Evolutionary conservation across 73 alveolate species (phyloP).

Genomic region (Symbiodinium natans): DNA sequence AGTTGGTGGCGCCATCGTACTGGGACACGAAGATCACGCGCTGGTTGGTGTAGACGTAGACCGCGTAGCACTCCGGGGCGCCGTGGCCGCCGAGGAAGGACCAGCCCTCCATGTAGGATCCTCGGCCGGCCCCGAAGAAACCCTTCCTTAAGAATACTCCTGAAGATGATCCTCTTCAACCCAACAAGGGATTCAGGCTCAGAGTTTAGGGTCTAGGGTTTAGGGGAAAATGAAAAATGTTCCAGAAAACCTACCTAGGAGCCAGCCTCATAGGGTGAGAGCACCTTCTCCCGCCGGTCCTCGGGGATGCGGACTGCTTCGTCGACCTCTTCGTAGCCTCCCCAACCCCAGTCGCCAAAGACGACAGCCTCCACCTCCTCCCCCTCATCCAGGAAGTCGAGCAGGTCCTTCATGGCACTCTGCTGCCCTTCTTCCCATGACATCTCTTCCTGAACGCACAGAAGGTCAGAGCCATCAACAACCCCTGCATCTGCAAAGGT

Average conservation of each 20-base stretch:
- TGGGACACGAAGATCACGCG: conserved; percentile 21
- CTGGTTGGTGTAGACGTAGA: conserved; percentile 15
- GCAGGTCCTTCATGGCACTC: neutral
- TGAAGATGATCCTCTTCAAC: too few relatives aligned
- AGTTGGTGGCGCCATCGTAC: neutral
- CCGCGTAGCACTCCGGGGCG: conserved; percentile 10
- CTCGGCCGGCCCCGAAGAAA: too few relatives aligned
- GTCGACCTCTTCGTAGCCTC: neutral
- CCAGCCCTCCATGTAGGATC: conserved; percentile 23
- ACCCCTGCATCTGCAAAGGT: conserved; percentile 6
- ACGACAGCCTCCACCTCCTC: conserved; percentile 1
- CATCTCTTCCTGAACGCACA: neutral
- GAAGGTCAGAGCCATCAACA: neutral
- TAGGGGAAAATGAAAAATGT: too few relatives aligned
- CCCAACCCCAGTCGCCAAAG: conserved; percentile 23
- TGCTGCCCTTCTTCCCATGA: neutral
- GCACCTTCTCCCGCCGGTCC: neutral
- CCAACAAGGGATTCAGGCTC: too few relatives aligned
- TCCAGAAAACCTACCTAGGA: neutral
- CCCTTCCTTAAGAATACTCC: too few relatives aligned
- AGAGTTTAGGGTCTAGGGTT: too few relatives aligned
- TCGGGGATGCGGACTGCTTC: neutral
- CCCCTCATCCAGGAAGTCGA: neutral
- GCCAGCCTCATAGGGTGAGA: conserved; percentile 8
- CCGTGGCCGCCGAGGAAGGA: conserved; percentile 12